A percentile compares a stretch with the other conserved stretches of the same genome.
These are phyloP conservation scores for Crithidia mellificae DNA, from an alignment of 208 protist genomes.

Conservation along the genomic window DNA sequence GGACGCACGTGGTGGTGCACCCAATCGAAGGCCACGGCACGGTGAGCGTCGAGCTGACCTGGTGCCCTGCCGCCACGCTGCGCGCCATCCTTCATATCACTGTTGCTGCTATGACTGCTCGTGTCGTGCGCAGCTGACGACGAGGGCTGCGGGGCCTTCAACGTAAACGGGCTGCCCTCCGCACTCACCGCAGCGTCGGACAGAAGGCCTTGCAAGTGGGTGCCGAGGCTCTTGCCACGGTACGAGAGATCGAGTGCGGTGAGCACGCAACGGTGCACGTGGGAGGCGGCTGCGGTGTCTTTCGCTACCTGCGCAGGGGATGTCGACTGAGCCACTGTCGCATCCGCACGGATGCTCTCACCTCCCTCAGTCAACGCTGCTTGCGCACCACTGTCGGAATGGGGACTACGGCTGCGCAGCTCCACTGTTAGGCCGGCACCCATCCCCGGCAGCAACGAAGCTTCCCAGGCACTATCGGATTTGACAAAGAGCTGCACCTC, in stretches of 20 bases:
- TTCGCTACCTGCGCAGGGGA: too few relatives aligned
- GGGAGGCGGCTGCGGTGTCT: neutral
- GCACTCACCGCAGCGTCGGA: constrained; percentile 52
- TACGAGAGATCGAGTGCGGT: constrained; percentile 79
- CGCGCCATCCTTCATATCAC: too few relatives aligned
- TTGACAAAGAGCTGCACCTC: constrained; percentile 70
- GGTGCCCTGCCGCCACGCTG: constrained; percentile 4
- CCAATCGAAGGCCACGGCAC: constrained; percentile 59
- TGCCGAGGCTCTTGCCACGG: constrained; percentile 74
- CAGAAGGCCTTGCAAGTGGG: constrained; percentile 35
- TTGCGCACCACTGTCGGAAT: neutral
- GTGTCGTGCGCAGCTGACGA: neutral
- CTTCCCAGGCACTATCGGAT: constrained; percentile 44
- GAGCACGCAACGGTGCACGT: constrained; percentile 36
- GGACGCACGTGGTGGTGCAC: constrained; percentile 55
- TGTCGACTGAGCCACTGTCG: too few relatives aligned
- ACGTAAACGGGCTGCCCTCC: constrained; percentile 70
- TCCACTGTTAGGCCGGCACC: constrained; percentile 58
- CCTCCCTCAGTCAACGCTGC: too few relatives aligned
- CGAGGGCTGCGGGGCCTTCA: constrained; percentile 28
- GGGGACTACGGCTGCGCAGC: constrained; percentile 20
- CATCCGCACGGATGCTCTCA: too few relatives aligned
- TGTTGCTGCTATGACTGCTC: too few relatives aligned
- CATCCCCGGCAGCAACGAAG: constrained; percentile 40
- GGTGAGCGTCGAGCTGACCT: constrained; percentile 57